Conservation (phyloP, 345 rosid species). For the Gossypium anomalum region DNA sequence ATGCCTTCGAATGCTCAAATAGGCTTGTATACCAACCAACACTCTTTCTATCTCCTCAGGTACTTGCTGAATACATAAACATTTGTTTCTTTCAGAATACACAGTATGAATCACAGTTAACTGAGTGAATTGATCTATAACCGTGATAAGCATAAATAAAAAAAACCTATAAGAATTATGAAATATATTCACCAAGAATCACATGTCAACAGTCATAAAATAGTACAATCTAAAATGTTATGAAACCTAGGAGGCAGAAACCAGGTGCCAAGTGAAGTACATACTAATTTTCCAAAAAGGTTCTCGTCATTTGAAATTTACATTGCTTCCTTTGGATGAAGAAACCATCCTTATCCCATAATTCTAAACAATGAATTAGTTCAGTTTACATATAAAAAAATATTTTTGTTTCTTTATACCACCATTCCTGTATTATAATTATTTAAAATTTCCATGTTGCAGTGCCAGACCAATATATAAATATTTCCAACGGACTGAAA, state of each 20-base stretch:
- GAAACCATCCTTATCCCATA: not conserved
- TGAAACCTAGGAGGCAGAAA: not conserved
- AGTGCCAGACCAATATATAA: not conserved
- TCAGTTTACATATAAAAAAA: not conserved
- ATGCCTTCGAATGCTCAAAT: slow-evolving; percentile 84
- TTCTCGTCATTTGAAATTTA: not conserved
- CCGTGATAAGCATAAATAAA: not conserved
- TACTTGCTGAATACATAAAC: slow-evolving; percentile 63
- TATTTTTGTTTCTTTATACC: not conserved
- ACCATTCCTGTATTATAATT: not conserved
- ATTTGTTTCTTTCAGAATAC: slow-evolving; percentile 8
- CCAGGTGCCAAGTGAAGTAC: not conserved
- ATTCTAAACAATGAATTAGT: not conserved
- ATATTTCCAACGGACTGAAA: not conserved
- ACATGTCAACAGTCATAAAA: not conserved
- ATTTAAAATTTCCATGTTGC: not conserved
- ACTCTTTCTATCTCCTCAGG: slow-evolving; percentile 96
- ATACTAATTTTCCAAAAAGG: not conserved
- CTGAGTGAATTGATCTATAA: slow-evolving; percentile 5
- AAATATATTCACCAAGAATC: not conserved
- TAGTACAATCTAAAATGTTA: not conserved
- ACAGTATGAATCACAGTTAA: not conserved
- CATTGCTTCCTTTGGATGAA: not conserved
- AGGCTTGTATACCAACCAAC: slow-evolving; percentile 85
- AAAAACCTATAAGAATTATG: not conserved